phyloP scores from a whole-genome alignment of 164 flowering plant species.

The Stephania cephalantha region DNA sequence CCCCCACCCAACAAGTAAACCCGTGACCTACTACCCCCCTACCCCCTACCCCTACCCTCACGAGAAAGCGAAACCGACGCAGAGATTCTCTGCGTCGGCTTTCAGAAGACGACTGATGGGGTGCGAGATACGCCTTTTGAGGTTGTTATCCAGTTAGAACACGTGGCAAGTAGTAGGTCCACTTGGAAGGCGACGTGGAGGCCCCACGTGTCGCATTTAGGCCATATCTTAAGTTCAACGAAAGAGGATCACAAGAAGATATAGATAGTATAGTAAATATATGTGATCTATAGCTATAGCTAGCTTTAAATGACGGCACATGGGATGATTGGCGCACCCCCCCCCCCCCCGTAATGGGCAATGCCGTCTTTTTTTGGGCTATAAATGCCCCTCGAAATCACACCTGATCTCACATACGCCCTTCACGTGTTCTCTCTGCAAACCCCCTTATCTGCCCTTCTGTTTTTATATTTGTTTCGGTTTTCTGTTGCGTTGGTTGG shows the following conservation, averaged over 20 bases:
- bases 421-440: conserved; percentile 15
- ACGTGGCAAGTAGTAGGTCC: conserved; percentile 3
- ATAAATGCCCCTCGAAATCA: not conserved
- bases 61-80: too few relatives aligned
- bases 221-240: not conserved
- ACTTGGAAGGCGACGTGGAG: not conserved
- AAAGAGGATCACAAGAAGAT: not conserved
- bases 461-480: conserved; percentile 4
- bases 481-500: not conserved
- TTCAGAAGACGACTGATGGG: too few relatives aligned
- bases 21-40: too few relatives aligned
- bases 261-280: not conserved
- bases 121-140: too few relatives aligned
- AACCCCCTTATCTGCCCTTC: conserved; percentile 14
- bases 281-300: not conserved
- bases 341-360: too few relatives aligned
- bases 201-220: conserved; percentile 6
- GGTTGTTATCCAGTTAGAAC: conserved; percentile 2
- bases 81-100: too few relatives aligned
- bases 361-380: conserved; percentile 6
- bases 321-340: not conserved
- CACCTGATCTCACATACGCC: conserved; percentile 8
- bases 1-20: too few relatives aligned
- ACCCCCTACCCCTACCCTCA: too few relatives aligned
- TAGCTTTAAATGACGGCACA: conserved; percentile 14